Conservation (phyloP, 768 basidiomycete genomes). For the Rhizopogon salebrosus region DNA sequence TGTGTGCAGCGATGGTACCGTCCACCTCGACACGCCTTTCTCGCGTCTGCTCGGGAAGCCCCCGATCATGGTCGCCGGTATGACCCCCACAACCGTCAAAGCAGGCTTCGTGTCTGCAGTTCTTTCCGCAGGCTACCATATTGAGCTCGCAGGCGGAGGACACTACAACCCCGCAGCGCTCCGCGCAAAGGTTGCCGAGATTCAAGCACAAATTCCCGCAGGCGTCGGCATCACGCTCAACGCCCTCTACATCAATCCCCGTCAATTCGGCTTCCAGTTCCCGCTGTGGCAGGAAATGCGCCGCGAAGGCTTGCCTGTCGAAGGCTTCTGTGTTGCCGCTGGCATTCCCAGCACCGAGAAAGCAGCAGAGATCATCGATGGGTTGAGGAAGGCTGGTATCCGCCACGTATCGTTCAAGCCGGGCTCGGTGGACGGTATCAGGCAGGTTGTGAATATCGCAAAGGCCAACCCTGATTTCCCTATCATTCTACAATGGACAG, state of each 20-base stretch:
- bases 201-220: slow-evolving; percentile 75
- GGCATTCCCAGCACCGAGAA: slow-evolving; percentile 97
- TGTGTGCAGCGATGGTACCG: slow-evolving; percentile 69
- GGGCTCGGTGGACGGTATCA: slow-evolving; percentile 95
- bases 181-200: slow-evolving; percentile 88
- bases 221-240: slow-evolving; percentile 94
- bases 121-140: slow-evolving; percentile 89
- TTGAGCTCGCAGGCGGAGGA: slow-evolving; percentile 96
- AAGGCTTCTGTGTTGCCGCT: slow-evolving; percentile 99
- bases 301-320: slow-evolving; percentile 88
- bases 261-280: slow-evolving; percentile 95
- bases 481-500: slow-evolving; percentile 98
- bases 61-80: slow-evolving; percentile 98
- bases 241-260: slow-evolving; percentile 95
- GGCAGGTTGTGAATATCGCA: slow-evolving; percentile 95
- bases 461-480: slow-evolving; percentile 93
- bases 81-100: slow-evolving; percentile 97
- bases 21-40: slow-evolving; percentile 94
- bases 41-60: slow-evolving; percentile 94
- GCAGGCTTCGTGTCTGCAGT: slow-evolving; percentile 92
- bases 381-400: slow-evolving; percentile 77
- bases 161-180: slow-evolving; percentile 92
- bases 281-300: slow-evolving; percentile 98
- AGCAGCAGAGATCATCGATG: slow-evolving; percentile 91
- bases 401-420: slow-evolving; percentile 98